These are phyloP conservation scores for Phlegmacium glaucopus DNA, from an alignment of 768 basidiomycete genomes.

Conservation along the genomic window DNA sequence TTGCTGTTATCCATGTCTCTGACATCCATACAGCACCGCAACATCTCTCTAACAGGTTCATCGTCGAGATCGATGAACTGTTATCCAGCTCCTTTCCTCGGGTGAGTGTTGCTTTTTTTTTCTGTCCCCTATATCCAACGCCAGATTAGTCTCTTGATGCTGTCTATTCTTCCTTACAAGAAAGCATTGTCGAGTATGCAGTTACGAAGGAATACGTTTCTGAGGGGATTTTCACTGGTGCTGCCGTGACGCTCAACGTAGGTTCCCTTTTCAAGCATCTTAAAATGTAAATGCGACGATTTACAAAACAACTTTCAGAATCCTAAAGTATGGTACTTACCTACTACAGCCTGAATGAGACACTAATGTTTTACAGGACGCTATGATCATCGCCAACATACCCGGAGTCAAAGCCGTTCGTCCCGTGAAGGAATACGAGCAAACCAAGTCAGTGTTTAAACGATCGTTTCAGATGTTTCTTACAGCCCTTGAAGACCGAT, in stretches of 20 bases:
- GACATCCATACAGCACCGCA: no score
- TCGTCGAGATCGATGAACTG: no score
- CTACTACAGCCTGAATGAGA: background rate
- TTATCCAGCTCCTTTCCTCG: no score
- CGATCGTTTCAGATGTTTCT: background rate
- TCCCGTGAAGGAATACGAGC: slow-evolving; percentile 40
- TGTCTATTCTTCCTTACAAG: slow-evolving; percentile 42
- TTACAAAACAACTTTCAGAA: slow-evolving; percentile 8
- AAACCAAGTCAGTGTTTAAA: slow-evolving; percentile 25
- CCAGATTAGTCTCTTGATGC: slow-evolving; percentile 40
- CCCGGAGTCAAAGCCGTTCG: slow-evolving; percentile 54
- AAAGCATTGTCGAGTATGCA: slow-evolving; percentile 38
- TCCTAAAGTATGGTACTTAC: slow-evolving; percentile 15
- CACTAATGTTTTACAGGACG: slow-evolving; percentile 35
- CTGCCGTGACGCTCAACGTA: slow-evolving; percentile 46
- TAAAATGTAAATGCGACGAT: background rate
- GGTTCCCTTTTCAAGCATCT: slow-evolving; percentile 14
- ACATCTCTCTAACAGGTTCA: no score
- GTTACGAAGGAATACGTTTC: slow-evolving; percentile 53
- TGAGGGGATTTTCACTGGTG: slow-evolving; percentile 57
- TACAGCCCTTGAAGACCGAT: slow-evolving; percentile 22
- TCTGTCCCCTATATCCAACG: no score
- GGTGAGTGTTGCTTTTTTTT: no score
- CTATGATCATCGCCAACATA: slow-evolving; percentile 36
- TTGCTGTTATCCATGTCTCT: no score